Conservation (phyloP, 192 early-diverging fungal species). For the Pilaira anomala region DNA sequence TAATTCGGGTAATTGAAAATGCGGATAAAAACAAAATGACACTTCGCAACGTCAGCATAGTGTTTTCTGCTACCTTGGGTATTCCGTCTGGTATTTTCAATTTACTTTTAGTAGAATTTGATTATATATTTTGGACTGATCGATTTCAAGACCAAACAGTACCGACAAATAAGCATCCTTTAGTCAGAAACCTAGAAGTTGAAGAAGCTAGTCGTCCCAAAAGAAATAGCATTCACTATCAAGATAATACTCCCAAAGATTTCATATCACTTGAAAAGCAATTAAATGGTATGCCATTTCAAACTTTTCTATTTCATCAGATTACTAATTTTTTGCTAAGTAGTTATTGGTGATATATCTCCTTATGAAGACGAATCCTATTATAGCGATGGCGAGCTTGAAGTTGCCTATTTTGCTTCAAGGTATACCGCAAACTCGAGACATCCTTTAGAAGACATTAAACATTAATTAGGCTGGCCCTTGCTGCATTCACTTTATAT, state of each 20-base stretch:
- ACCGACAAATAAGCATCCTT: neutral
- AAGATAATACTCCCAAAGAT: slow-evolving; percentile 37
- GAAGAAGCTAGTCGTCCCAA: slow-evolving; percentile 9
- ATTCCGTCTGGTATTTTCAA: slow-evolving; percentile 93
- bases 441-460: too few relatives aligned
- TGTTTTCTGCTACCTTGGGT: slow-evolving; percentile 92
- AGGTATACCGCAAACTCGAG: slow-evolving; percentile 7
- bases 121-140: slow-evolving; percentile 67
- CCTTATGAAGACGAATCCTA: slow-evolving; percentile 9
- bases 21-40: slow-evolving; percentile 94
- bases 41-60: slow-evolving; percentile 91
- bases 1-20: slow-evolving; percentile 85
- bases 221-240: slow-evolving; percentile 44
- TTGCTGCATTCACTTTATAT: too few relatives aligned
- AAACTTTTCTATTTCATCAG: neutral
- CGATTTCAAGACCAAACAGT: neutral
- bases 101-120: slow-evolving; percentile 86
- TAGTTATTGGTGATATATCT: neutral
- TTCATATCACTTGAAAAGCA: slow-evolving; percentile 37
- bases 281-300: slow-evolving; percentile 25
- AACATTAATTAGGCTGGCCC: too few relatives aligned
- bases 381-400: slow-evolving; percentile 11
- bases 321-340: neutral
- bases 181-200: neutral
- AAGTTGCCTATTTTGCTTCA: slow-evolving; percentile 8